These are phyloP conservation scores for Persicaria maculosa DNA, from an alignment of 148 eudicot species.

Conservation along the genomic window DNA sequence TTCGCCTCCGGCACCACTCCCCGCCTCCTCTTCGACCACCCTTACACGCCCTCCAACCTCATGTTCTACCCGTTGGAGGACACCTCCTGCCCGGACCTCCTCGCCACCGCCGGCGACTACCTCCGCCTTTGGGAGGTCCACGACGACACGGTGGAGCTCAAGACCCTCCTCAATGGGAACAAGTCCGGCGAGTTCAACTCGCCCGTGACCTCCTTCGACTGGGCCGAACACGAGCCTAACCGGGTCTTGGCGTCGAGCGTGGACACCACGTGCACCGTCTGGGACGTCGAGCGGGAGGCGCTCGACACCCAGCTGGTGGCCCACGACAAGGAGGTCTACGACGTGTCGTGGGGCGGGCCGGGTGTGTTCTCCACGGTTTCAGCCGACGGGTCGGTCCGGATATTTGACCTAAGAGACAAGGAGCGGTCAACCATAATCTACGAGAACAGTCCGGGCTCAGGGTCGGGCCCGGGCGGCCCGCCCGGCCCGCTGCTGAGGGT, in stretches of 20 bases:
- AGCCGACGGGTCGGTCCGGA: conserved; percentile 59
- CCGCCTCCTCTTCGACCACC: conserved; percentile 34
- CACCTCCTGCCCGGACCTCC: conserved; percentile 37
- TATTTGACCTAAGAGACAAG: conserved; percentile 50
- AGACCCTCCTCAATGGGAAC: conserved; percentile 31
- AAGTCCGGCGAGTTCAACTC: conserved; percentile 41
- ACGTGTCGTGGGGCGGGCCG: conserved; percentile 63
- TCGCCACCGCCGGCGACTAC: conserved; percentile 40
- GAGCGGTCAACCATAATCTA: conserved; percentile 64
- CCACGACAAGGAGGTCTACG: conserved; percentile 70
- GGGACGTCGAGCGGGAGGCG: conserved; percentile 49
- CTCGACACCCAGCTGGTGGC: conserved; percentile 62
- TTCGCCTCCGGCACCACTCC: conserved; percentile 23
- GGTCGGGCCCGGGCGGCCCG: conserved; percentile 17
- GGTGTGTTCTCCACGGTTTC: conserved; percentile 63
- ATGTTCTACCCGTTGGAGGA: conserved; percentile 47
- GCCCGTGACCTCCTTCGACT: conserved; percentile 52
- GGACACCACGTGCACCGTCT: conserved; percentile 60
- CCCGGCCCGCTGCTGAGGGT: conserved; percentile 31
- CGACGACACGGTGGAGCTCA: conserved; percentile 29
- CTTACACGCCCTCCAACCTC: conserved; percentile 40
- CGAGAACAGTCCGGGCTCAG: conserved; percentile 43
- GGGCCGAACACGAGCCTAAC: conserved; percentile 55
- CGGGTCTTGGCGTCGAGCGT: conserved; percentile 49
- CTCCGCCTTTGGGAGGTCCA: conserved; percentile 47